These are phyloP conservation scores for Exophiala sp. DNA, from an alignment of 2,329 filamentous ascomycete species.

Conservation along the genomic window DNA sequence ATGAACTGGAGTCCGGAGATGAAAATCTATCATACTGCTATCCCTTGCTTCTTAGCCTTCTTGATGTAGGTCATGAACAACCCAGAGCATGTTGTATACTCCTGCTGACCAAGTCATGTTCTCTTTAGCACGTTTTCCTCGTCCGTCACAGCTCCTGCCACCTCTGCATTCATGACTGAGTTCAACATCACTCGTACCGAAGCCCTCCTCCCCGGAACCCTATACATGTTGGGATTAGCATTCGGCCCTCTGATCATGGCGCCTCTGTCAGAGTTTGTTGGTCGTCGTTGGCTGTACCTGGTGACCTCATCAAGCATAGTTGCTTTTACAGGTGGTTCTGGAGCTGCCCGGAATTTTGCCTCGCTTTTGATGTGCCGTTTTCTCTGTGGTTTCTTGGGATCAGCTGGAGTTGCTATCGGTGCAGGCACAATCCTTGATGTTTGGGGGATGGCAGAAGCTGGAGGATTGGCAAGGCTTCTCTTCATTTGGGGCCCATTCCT, in stretches of 20 bases:
- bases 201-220: conserved; percentile 32
- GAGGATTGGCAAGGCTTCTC: conserved; percentile 50
- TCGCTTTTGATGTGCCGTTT: conserved; percentile 69
- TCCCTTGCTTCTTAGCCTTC: conserved; percentile 21
- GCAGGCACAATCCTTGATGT: conserved; percentile 67
- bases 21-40: conserved; percentile 24
- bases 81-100: background rate
- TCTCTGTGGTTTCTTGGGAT: conserved; percentile 70
- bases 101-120: conserved; percentile 8
- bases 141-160: conserved; percentile 36
- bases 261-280: conserved; percentile 35
- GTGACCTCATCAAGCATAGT: conserved; percentile 33
- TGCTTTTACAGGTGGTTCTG: conserved; percentile 35
- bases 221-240: conserved; percentile 36
- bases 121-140: conserved; percentile 8
- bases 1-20: conserved; percentile 14
- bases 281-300: conserved; percentile 34
- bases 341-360: conserved; percentile 59
- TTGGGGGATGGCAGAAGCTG: conserved; percentile 51
- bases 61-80: conserved; percentile 18
- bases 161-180: conserved; percentile 52
- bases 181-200: conserved; percentile 20
- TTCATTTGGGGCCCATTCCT: conserved; percentile 61
- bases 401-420: conserved; percentile 64
- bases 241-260: conserved; percentile 36